These are phyloP conservation scores for Aspergillus nanangensis DNA, from an alignment of 495 filamentous ascomycete species.

Conservation along the genomic window DNA sequence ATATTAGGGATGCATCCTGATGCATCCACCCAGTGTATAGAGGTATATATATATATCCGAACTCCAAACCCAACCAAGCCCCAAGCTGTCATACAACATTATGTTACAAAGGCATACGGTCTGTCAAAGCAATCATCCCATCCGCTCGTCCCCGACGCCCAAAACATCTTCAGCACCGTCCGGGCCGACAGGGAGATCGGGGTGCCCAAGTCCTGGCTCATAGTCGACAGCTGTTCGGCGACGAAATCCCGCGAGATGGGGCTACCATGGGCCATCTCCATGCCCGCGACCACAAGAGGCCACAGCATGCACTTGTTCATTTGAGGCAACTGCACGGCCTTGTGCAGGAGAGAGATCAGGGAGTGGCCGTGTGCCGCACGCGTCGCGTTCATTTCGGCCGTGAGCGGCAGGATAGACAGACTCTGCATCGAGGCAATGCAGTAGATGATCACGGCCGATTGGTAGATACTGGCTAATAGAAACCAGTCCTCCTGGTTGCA, in stretches of 20 bases:
- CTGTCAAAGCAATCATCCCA: slow-evolving; percentile 34
- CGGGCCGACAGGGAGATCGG: slow-evolving; percentile 16
- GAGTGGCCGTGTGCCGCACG: slow-evolving; percentile 5
- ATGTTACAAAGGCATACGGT: slow-evolving; percentile 14
- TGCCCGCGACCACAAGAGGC: slow-evolving; percentile 28
- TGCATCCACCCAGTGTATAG: too few relatives aligned
- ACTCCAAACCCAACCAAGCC: not conserved
- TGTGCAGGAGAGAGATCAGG: slow-evolving; percentile 7
- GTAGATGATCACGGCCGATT: slow-evolving; percentile 24
- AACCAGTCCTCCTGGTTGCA: slow-evolving; percentile 20
- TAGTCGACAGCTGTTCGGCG: slow-evolving; percentile 10
- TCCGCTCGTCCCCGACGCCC: slow-evolving; percentile 17
- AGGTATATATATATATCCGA: too few relatives aligned
- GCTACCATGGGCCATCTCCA: slow-evolving; percentile 18
- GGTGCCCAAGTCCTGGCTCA: slow-evolving; percentile 14
- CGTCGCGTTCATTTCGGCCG: not conserved
- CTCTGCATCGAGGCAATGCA: slow-evolving; percentile 27
- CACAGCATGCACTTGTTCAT: slow-evolving; percentile 23
- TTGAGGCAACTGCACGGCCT: slow-evolving; percentile 9
- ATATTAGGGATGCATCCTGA: too few relatives aligned
- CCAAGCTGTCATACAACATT: not conserved
- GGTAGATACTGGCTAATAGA: slow-evolving; percentile 24
- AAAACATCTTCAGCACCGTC: slow-evolving; percentile 22
- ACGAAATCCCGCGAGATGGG: slow-evolving; percentile 19
- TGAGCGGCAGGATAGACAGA: slow-evolving; percentile 15